Evolutionary conservation across 2,329 filamentous ascomycete species (phyloP), one percentile per base, ranked within the genome.

Genomic region (Beauveria sp.): DNA sequence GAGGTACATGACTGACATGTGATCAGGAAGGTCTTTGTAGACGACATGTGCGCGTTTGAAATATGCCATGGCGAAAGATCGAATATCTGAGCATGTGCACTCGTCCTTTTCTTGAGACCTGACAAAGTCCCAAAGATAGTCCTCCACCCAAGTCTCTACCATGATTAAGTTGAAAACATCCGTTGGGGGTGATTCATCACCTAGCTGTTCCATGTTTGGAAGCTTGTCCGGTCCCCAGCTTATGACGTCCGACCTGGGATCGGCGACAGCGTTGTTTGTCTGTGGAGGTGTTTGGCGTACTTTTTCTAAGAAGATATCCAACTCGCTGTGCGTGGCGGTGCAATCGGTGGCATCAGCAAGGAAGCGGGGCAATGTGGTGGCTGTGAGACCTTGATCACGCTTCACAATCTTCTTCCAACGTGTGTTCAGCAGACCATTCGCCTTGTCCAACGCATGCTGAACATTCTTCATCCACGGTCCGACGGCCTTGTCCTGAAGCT

Each of bases 1-100:
- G 0, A 88, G 72, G 1, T 83, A 63, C 79, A 85, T 84, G 3
- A 78, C 54, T 0, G 85, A 87, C 0, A 72, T 64, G 1, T 69
- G 71, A 59, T 80, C 76, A 0, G 83, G 78, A 7, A 77, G 74
- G 0, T 55, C 63, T 0, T 58, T 2, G 48, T 84, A 85, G 0
- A 40, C 9, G 0, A 1, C 0, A 0, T 30, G 46, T 0, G 75
- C 75, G 3, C 47, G 16, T 0, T 18, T 5, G 44, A 75, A 67
- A 59, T 82, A 82, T 0, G 46, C 16, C 2, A 67, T 48, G 1
- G 79, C 72, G 4, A 74, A 54, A 0, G 10, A 14, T 44, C 58
- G 63, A 2, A 80, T 67, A 4, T 61, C 30, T 0, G n/a, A 18
- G 55, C 73, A 78, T 5, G 70, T 70, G 0, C 44, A n/a, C 0